These are phyloP conservation scores for Lathyrus tuberosus DNA, from an alignment of 306 rosid species.

Conservation along the genomic window DNA sequence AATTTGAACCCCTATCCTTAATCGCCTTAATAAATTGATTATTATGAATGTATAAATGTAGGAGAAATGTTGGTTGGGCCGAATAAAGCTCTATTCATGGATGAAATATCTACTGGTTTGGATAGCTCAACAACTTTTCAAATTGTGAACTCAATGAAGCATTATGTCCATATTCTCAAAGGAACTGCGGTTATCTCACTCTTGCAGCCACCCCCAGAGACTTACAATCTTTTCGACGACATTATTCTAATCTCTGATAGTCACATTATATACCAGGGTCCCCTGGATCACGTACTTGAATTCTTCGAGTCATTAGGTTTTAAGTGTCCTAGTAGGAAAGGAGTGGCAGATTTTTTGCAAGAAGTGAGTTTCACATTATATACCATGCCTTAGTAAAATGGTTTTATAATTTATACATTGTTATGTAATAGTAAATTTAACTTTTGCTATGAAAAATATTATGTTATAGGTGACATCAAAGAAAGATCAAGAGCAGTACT, in stretches of 20 bases:
- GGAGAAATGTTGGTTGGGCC: conserved; percentile 80
- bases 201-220: conserved; percentile 72
- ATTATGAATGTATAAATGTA: conserved; percentile 16
- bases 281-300: conserved; percentile 53
- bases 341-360: conserved; percentile 69
- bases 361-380: conserved; percentile 40
- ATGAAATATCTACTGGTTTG: conserved; percentile 71
- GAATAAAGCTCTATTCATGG: conserved; percentile 63
- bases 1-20: background rate
- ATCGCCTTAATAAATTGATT: conserved; percentile 14
- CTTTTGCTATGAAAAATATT: background rate
- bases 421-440: background rate
- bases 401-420: background rate
- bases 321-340: conserved; percentile 63
- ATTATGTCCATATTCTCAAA: conserved; percentile 55
- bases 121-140: conserved; percentile 70
- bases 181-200: conserved; percentile 63
- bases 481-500: conserved; percentile 68
- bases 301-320: conserved; percentile 58
- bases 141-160: conserved; percentile 63
- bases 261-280: conserved; percentile 67
- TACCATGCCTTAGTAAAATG: too few relatives aligned
- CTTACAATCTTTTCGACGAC: conserved; percentile 70
- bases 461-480: conserved; percentile 56
- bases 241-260: conserved; percentile 63